Base-by-base conservation (phyloP, 2,329 filamentous ascomycete species). In the Tolypocladium ophioglossoides region DNA sequence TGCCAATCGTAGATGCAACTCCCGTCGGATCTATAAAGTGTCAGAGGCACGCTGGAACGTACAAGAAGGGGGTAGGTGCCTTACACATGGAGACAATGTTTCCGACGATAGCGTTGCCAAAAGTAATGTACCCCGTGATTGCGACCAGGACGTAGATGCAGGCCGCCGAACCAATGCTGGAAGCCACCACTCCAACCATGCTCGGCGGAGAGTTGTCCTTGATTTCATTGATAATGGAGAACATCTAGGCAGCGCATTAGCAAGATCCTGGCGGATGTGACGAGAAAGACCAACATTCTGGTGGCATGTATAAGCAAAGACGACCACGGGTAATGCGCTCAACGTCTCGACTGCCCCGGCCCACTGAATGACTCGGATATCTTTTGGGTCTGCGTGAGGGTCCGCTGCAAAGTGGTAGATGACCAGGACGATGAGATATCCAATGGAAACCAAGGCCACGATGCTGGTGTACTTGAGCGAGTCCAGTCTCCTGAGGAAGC, bases 221-320 rank as follows among this genome's bases (percentile, higher is more conserved):
- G 61, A 99, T 90, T 72, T 99, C 94, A 64, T 99, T 99, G 47
- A 99, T 74, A 60, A 99, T 95, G 12, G 92, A 96, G 69, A 99
- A 99, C 94, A 99, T 99, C 89, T 94, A 61, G 0, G 2, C 34
- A 1, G 16, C 4, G 30, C 57, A 74, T 70, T 54, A 63, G 52
- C 54, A 30, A n/a, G 6, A 44, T 32, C 3, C 8, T 8, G 3
- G 14, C 6, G 30, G 4, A 27, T 20, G 18, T 4, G 40, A 35
- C 2, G 22, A 34, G 22, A 38, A 22, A 22, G 35, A 66, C 82
- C 60, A 73, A 94, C 89, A 68, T 99, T 99, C 66, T 99, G 94
- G 70, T 99, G 94, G 68, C 94, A 99, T 1, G 94, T 99, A 69
- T 97, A 99, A n/a, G 92, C 94, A 76, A 99, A 99, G 2, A 99